Conservation (phyloP, 2,329 filamentous ascomycete species). For the Mycogone perniciosa region DNA sequence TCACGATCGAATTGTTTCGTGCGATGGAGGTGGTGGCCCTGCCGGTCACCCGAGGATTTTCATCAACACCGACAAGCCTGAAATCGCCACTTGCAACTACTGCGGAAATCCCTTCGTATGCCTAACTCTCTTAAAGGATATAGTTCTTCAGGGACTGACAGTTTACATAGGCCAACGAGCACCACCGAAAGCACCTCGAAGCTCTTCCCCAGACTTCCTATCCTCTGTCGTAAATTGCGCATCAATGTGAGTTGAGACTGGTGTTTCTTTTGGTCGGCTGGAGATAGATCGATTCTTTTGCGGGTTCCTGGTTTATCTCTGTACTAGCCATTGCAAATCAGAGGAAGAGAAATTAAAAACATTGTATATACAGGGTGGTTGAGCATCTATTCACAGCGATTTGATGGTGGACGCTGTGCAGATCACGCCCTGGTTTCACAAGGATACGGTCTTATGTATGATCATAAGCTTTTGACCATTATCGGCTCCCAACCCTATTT, state of each 20-base stretch:
- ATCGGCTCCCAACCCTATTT: too few species aligned
- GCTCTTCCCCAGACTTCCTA: constrained; percentile 75
- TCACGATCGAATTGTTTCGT: constrained; percentile 72
- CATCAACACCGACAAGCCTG: constrained; percentile 96
- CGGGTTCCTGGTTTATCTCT: neutral
- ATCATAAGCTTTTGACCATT: too few species aligned
- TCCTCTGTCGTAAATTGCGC: constrained; percentile 56
- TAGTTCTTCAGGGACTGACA: constrained; percentile 7
- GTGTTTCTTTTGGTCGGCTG: neutral
- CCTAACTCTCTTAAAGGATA: constrained; percentile 12
- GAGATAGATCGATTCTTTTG: constrained; percentile 2
- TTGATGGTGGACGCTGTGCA: neutral
- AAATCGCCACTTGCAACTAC: constrained; percentile 86
- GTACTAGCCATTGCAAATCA: constrained; percentile 7
- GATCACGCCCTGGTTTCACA: too few species aligned
- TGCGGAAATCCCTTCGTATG: constrained; percentile 90
- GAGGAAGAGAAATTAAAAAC: constrained; percentile 3
- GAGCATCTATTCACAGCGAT: neutral
- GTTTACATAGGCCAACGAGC: constrained; percentile 71
- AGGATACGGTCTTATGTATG: too few species aligned
- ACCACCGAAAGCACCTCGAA: constrained; percentile 78
- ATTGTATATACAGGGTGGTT: constrained; percentile 9
- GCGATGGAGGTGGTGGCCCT: constrained; percentile 87
- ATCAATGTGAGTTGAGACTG: constrained; percentile 4
- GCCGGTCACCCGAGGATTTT: constrained; percentile 88